Conservation (phyloP, 1,284 basidiomycete genomes). For the Boletellus sp. region DNA sequence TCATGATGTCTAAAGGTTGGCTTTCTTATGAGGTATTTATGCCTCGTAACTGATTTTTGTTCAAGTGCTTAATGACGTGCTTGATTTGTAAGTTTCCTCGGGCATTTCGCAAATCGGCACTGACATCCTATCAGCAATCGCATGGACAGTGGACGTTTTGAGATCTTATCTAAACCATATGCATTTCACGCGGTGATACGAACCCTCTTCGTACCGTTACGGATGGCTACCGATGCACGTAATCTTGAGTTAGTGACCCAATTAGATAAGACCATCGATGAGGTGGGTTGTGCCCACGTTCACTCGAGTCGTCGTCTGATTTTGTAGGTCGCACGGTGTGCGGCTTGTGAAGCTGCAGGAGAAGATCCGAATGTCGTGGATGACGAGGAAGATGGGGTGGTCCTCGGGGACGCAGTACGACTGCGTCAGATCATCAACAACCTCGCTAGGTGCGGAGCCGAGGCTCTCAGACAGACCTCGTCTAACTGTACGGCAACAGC, state of each 20-base stretch:
- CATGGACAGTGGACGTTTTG: constrained; percentile 80
- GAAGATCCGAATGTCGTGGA: constrained; percentile 40
- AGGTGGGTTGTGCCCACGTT: constrained; percentile 38
- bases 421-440: constrained; percentile 79
- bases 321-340: constrained; percentile 48
- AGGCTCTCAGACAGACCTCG: neutral
- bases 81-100: constrained; percentile 62
- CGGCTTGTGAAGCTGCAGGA: constrained; percentile 57
- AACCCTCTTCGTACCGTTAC: constrained; percentile 74
- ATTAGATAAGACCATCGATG: constrained; percentile 74
- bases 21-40: neutral
- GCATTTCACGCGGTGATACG: constrained; percentile 81
- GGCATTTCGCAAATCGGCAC: neutral
- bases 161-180: constrained; percentile 73
- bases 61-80: constrained; percentile 81
- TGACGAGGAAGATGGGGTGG: constrained; percentile 58
- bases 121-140: constrained; percentile 39
- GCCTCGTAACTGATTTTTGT: constrained; percentile 5
- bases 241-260: constrained; percentile 66
- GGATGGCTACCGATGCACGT: constrained; percentile 70
- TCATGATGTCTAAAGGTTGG: constrained; percentile 85
- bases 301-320: neutral
- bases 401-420: constrained; percentile 78
- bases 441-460: constrained; percentile 57
- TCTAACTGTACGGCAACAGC: constrained; percentile 31